These are phyloP conservation scores for Dioscorea cayenensis DNA, from an alignment of 116 monocot species.

Conservation along the genomic window DNA sequence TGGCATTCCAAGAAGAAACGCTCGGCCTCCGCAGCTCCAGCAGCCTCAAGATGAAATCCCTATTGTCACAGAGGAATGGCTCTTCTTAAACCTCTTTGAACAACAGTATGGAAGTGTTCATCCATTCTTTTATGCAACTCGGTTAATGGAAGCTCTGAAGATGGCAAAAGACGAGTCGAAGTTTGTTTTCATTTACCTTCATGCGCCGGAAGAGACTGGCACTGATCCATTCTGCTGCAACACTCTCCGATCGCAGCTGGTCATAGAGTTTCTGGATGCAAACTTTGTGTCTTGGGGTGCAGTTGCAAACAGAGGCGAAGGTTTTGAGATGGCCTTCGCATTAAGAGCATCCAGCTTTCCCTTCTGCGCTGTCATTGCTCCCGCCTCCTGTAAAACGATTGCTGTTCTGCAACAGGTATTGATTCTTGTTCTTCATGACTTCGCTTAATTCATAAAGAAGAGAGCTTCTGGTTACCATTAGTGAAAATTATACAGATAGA, in stretches of 20 bases:
- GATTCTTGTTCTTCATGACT: not conserved
- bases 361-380: constrained; percentile 40
- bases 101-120: constrained; percentile 22
- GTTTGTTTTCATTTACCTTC: constrained; percentile 36
- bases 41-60: not conserved
- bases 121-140: constrained; percentile 38
- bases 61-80: constrained; percentile 12
- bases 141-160: constrained; percentile 19
- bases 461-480: not conserved
- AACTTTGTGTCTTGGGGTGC: constrained; percentile 53
- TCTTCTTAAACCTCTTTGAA: constrained; percentile 27
- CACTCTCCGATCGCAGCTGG: constrained; percentile 33
- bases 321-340: constrained; percentile 11
- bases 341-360: constrained; percentile 24
- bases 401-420: constrained; percentile 31
- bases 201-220: constrained; percentile 14
- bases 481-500: constrained; percentile 23
- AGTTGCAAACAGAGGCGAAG: constrained; percentile 20
- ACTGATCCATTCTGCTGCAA: constrained; percentile 20
- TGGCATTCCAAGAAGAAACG: not conserved
- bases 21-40: not conserved
- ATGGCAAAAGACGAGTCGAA: constrained; percentile 19
- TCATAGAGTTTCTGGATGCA: constrained; percentile 36
- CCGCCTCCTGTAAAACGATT: constrained; percentile 14
- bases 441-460: not conserved